A percentile compares a stretch with the other conserved stretches of the same genome.
Conservation (phyloP, 371 early-diverging fungal species). For the Sporodiniella umbellata region DNA sequence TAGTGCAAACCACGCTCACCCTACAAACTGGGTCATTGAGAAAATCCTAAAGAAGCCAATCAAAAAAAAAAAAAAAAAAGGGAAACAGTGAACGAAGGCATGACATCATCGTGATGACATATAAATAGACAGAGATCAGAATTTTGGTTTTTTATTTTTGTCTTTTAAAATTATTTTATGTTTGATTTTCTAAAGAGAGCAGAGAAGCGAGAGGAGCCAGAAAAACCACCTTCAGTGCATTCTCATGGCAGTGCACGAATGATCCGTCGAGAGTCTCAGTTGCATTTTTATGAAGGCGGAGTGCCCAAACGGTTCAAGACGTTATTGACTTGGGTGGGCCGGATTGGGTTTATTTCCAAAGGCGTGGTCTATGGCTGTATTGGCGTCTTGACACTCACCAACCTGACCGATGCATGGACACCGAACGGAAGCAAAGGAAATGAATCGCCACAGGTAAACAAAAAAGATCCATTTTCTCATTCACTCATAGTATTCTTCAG, state of each 20-base stretch:
- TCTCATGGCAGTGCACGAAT: no score
- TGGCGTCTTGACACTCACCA: slow-evolving; percentile 39
- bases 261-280: not conserved
- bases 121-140: not conserved
- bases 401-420: slow-evolving; percentile 34
- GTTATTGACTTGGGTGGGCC: slow-evolving; percentile 24
- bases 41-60: no score
- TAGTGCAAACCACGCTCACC: no score
- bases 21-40: no score
- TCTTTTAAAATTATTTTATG: not conserved
- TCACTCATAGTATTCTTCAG: no score
- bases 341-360: slow-evolving; percentile 42
- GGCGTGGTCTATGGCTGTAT: slow-evolving; percentile 48
- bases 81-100: no score
- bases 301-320: slow-evolving; percentile 8
- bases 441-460: slow-evolving; percentile 39
- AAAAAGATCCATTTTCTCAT: no score
- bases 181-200: not conserved
- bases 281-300: slow-evolving; percentile 28
- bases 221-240: no score
- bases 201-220: not conserved
- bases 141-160: not conserved
- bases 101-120: not conserved
- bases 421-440: slow-evolving; percentile 42
- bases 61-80: no score